Conservation (phyloP, 140 eudicot species). For the Bidens hawaiensis region DNA sequence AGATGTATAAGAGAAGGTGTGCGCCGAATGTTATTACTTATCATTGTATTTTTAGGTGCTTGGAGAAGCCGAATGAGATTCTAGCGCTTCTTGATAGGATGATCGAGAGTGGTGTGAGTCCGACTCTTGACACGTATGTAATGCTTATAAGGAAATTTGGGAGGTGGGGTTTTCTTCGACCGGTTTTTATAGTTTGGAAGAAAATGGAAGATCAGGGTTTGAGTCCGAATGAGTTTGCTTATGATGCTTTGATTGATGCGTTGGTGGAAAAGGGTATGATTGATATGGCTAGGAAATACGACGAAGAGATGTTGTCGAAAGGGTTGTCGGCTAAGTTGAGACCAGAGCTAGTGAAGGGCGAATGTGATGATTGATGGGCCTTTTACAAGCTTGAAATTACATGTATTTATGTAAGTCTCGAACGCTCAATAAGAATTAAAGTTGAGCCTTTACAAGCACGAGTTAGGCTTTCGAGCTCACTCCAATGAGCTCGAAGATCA, state of each 20-base stretch:
- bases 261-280: slow-evolving; percentile 86
- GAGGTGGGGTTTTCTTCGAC: slow-evolving; percentile 76
- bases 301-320: slow-evolving; percentile 85
- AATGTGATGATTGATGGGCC: slow-evolving; percentile 28
- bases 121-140: slow-evolving; percentile 79
- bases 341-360: slow-evolving; percentile 40
- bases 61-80: slow-evolving; percentile 81
- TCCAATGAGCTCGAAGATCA: too few species aligned
- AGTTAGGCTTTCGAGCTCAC: background rate
- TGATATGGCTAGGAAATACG: slow-evolving; percentile 87
- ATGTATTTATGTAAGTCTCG: background rate
- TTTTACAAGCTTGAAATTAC: background rate
- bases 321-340: slow-evolving; percentile 90
- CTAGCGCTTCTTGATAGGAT: slow-evolving; percentile 73
- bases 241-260: slow-evolving; percentile 87
- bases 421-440: background rate
- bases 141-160: slow-evolving; percentile 92
- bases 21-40: slow-evolving; percentile 75
- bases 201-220: slow-evolving; percentile 76
- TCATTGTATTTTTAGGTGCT: slow-evolving; percentile 62
- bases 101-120: slow-evolving; percentile 64
- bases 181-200: slow-evolving; percentile 68
- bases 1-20: slow-evolving; percentile 66
- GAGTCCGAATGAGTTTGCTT: slow-evolving; percentile 84
- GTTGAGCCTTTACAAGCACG: background rate